Conservation (phyloP, 805 yeast species). For the Saccharomycopsis fermentans region DNA sequence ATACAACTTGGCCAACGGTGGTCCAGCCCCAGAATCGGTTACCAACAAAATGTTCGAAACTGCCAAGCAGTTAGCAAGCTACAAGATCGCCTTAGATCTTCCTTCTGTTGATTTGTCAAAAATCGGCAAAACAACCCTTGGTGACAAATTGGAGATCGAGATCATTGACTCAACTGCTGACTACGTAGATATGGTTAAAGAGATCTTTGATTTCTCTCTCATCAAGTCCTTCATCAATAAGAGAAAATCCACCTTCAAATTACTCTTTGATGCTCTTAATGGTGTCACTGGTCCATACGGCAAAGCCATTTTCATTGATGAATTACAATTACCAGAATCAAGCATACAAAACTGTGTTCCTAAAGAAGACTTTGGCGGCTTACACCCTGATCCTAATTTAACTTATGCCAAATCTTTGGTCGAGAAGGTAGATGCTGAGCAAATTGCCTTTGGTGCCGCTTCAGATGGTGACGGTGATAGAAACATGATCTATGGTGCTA, state of each 20-base stretch:
- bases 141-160: slow-evolving; percentile 55
- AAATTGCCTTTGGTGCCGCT: slow-evolving; percentile 93
- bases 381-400: slow-evolving; percentile 96
- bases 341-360: slow-evolving; percentile 75
- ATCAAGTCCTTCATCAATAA: slow-evolving; percentile 59
- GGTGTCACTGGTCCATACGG: slow-evolving; percentile 99
- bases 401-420: slow-evolving; percentile 89
- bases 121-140: slow-evolving; percentile 44
- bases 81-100: slow-evolving; percentile 48
- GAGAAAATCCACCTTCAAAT: slow-evolving; percentile 49
- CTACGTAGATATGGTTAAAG: slow-evolving; percentile 69
- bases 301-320: slow-evolving; percentile 68
- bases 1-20: slow-evolving; percentile 91
- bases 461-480: slow-evolving; percentile 99
- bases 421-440: slow-evolving; percentile 67
- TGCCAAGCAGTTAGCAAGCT: slow-evolving; percentile 47
- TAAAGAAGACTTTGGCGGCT: slow-evolving; percentile 87
- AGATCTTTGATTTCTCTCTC: slow-evolving; percentile 77
- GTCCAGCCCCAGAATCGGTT: slow-evolving; percentile 95
- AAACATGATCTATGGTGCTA: slow-evolving; percentile 95
- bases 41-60: slow-evolving; percentile 77
- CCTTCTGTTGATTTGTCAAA: slow-evolving; percentile 54
- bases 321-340: slow-evolving; percentile 62
- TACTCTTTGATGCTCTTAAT: slow-evolving; percentile 81
- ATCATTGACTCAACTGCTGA: slow-evolving; percentile 73